A percentile compares a stretch with the other conserved stretches of the same genome.
These are phyloP conservation scores for Hypoxylon fragiforme DNA, from an alignment of 495 filamentous ascomycete species.

Conservation along the genomic window DNA sequence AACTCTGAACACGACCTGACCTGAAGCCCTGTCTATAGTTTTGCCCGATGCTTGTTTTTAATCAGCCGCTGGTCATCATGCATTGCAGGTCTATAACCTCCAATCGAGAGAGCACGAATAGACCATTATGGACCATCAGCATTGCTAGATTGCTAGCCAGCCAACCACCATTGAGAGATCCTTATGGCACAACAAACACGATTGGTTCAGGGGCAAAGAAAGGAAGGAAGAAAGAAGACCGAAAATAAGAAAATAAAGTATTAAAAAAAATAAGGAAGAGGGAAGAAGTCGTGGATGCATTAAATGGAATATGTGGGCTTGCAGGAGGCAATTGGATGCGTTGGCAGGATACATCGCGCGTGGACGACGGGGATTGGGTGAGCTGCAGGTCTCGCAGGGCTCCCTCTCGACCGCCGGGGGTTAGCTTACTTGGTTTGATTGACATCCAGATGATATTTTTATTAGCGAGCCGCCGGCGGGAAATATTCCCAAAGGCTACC, in stretches of 20 bases:
- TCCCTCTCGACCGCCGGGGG: constrained; percentile 16
- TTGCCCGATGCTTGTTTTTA: constrained; percentile 28
- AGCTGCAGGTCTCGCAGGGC: constrained; percentile 32
- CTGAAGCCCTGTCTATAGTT: constrained; percentile 21
- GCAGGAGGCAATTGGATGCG: constrained; percentile 36
- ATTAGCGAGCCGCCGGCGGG: constrained; percentile 35
- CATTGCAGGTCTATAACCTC: constrained; percentile 28
- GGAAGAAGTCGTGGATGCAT: constrained; percentile 31
- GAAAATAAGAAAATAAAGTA: constrained; percentile 9
- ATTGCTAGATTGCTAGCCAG: too few species aligned
- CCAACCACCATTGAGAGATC: constrained; percentile 18
- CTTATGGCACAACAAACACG: constrained; percentile 7
- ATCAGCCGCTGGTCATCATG: constrained; percentile 36
- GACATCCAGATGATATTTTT: constrained; percentile 14
- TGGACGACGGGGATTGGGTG: constrained; percentile 38
- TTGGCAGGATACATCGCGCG: constrained; percentile 32
- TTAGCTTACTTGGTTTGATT: constrained; percentile 13
- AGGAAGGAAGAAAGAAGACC: constrained; percentile 1
- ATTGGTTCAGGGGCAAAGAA: constrained; percentile 12
- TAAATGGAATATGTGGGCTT: constrained; percentile 34
- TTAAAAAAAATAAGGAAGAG: constrained; percentile 15
- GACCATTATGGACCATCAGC: constrained; percentile 26
- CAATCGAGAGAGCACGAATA: constrained; percentile 29
- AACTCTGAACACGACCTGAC: constrained; percentile 24
- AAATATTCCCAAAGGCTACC: constrained; percentile 34